Evolutionary conservation across 345 rosid genomes (phyloP).

Genomic region (Excoecaria cochinchinensis): DNA sequence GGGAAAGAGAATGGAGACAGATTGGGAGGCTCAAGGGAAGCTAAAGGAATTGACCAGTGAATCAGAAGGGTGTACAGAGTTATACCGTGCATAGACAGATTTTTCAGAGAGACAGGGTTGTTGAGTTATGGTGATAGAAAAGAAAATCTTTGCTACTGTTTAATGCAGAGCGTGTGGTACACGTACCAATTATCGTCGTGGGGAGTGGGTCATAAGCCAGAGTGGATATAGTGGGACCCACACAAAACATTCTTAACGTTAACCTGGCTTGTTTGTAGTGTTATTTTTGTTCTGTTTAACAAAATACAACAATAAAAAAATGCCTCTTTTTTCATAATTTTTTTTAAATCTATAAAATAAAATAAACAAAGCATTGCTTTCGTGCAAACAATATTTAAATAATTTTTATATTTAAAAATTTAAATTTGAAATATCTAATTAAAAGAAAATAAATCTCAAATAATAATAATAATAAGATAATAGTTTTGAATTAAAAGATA

Average conservation of each 20-base stretch:
- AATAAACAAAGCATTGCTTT: too few relatives aligned
- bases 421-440: too few relatives aligned
- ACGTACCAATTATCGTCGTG: constrained; percentile 3
- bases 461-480: too few relatives aligned
- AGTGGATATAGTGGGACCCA: constrained; percentile 32
- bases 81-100: constrained; percentile 1
- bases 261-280: too few relatives aligned
- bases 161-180: constrained; percentile 7
- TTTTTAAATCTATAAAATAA: too few relatives aligned
- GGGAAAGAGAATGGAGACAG: constrained; percentile 1
- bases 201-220: background rate
- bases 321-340: too few relatives aligned
- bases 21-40: constrained; percentile 19
- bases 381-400: too few relatives aligned
- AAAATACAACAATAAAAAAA: too few relatives aligned
- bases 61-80: constrained; percentile 31
- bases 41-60: background rate
- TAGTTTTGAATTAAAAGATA: too few relatives aligned
- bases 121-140: background rate
- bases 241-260: constrained; percentile 12
- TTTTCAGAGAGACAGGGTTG: background rate
- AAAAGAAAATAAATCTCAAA: too few relatives aligned
- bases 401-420: too few relatives aligned
- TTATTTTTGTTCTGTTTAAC: too few relatives aligned
- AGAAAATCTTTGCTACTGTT: background rate